Base-by-base conservation (phyloP, 768 basidiomycete species). In the Leucogyrophana mollusca region DNA sequence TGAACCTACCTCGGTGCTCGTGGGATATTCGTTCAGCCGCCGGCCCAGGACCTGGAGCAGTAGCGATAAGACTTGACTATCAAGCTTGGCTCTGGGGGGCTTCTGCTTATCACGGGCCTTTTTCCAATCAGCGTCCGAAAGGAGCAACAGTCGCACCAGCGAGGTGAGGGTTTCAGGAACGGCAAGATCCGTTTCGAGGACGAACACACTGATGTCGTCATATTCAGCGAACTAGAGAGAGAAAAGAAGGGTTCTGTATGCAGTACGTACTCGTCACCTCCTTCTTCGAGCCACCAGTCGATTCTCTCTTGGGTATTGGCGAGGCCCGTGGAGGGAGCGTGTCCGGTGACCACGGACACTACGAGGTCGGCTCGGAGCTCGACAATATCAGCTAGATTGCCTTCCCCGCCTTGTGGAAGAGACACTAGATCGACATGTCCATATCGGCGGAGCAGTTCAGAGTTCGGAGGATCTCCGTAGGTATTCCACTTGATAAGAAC, bases 281-380 rank as follows among this genome's bases (percentile, higher is more conserved):
- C 89, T 59, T 85, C 79, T 52, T 96, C 92, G 10, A 98, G 69
- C 90, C 94, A 94, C 84, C 90, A 96, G 50, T 97, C 90, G 8
- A 96, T 85, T 32, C 91, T 77, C 54, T 82, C 81, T 52, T 76
- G 69, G n/a, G 53, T 27, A 37, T 32, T 60, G 45, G 4, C 45
- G 22, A 33, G 50, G 24, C 44, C 53, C 4, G 23, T 32, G 6
- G 20, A 23, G 27, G 22, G 51, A 43, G 35, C 25, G 17, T 30
- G 6, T 13, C 27, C 44, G n/a, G 54, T 43, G 34, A 78, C 59
- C 20, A 66, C 66, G 8, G 71, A 59, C 18, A 90, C 75, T 9
- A 84, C 70, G 36, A 88, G 58, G 67, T 90, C 87, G 16, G 87
- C 90, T 34, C 74, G 78, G 34, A 93, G 65, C 56, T 93, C 90